Base-by-base conservation (phyloP, 108 stramenopile species). In the Skeletonema menzelii region DNA sequence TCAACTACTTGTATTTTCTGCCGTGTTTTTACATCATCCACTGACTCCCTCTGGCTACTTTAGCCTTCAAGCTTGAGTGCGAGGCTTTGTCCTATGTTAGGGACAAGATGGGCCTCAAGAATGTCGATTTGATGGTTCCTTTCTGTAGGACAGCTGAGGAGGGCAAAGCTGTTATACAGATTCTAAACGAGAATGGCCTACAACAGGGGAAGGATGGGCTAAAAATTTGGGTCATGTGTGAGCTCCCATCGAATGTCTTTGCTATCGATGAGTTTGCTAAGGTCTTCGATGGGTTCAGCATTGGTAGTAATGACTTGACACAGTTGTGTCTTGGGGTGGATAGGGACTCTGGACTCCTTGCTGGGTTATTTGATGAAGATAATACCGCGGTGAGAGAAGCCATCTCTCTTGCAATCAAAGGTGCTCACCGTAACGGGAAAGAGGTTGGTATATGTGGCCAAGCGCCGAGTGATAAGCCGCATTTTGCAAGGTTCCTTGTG, bases 211-310 rank as follows among this genome's bases (percentile, higher is more conserved):
- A 69, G 35, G 67, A 82, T 44, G 79, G 79, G 7, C 73, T 82
- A 35, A 58, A 82, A 30, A 40, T 82, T 34, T 82, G 64, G 68
- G 72, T 77, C n/a, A 82, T 82, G 82, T 82, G 82, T 49, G 82
- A 82, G 61, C 72, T 82, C 31, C 82, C 82, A 27, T 78, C 82
- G 26, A 82, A 82, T 74, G 77, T 82, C 20, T 62, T 82, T 67
- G 60, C 69, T 8, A 67, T 70, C 4, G 69, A 76, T 35, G 82
- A 82, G 49, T 82, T 82, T 61, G 71, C 82, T 13, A 8, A 82
- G 34, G 38, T 69, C 15, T 82, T 82, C 65, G 82, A 82, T 53
- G 82, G 82, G 14, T 82, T 82, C 53, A 73, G 72, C 38, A 82
- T 82, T 74, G 76, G 82, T 3, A 78, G 77, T 14, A 82, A 82